phyloP scores from a whole-genome alignment of 2,329 filamentous ascomycete genomes.

The Venturia asperata region DNA sequence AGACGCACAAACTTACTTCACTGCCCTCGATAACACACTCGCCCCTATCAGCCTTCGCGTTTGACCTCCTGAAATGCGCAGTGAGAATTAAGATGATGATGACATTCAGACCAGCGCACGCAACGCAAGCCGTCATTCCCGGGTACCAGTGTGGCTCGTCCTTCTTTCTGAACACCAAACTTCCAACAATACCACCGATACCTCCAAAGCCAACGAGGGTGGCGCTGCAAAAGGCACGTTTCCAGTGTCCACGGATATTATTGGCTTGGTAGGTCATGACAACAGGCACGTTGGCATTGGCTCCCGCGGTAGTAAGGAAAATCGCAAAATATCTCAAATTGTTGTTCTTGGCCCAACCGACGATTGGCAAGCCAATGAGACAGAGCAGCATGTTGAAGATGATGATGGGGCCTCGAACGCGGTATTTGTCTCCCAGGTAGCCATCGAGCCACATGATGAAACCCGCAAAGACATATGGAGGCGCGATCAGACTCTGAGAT shows the following conservation, averaged over 20 bases:
- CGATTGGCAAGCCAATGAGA: constrained; percentile 66
- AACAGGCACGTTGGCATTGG: constrained; percentile 69
- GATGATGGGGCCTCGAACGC: constrained; percentile 59
- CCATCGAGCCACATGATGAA: constrained; percentile 54
- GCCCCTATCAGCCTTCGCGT: constrained; percentile 35
- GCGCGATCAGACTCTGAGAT: constrained; percentile 65
- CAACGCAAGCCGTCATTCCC: constrained; percentile 35
- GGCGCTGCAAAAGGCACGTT: constrained; percentile 70
- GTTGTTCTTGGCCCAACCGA: constrained; percentile 56
- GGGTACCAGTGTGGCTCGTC: constrained; percentile 33
- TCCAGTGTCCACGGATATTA: constrained; percentile 85
- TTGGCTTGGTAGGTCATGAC: constrained; percentile 73
- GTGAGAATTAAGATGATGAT: constrained; percentile 30
- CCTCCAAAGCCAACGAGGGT: constrained; percentile 70
- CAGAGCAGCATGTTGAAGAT: constrained; percentile 58
- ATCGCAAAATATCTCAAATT: constrained; percentile 64
- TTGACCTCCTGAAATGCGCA: constrained; percentile 30
- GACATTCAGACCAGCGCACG: constrained; percentile 30
- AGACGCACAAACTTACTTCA: constrained; percentile 27
- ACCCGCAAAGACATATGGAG: constrained; percentile 59
- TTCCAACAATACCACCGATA: constrained; percentile 69
- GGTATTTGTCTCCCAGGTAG: constrained; percentile 61
- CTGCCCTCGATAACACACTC: constrained; percentile 36
- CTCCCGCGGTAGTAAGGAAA: constrained; percentile 68
- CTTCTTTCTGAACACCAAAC: constrained; percentile 59